These are phyloP conservation scores for Triangularia setosa DNA, from an alignment of 2,329 filamentous ascomycete species.

Conservation along the genomic window DNA sequence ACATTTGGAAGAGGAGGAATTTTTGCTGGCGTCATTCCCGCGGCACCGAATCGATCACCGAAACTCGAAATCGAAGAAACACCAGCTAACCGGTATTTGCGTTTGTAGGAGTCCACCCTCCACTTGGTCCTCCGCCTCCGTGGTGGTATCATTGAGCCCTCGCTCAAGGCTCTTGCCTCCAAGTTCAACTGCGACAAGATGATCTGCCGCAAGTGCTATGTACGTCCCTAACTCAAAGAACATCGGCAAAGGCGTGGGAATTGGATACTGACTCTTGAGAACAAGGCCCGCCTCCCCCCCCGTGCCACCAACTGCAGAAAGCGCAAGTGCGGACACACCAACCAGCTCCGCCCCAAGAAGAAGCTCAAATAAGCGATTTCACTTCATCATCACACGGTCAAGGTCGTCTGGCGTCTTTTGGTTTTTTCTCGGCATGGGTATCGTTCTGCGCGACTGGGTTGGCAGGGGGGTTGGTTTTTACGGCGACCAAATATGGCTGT, in stretches of 20 bases:
- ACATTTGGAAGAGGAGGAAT: conserved; percentile 8
- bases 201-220: conserved; percentile 99
- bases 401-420: conserved; percentile 37
- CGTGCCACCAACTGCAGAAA: conserved; percentile 99
- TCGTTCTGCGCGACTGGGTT: conserved; percentile 24
- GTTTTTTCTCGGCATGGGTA: conserved; percentile 29
- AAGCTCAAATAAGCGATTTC: conserved; percentile 84
- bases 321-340: conserved; percentile 99
- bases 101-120: conserved; percentile 83
- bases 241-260: too few relatives aligned
- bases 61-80: not conserved
- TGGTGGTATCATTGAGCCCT: conserved; percentile 99
- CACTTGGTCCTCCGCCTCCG: conserved; percentile 98
- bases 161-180: conserved; percentile 94
- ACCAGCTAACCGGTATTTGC: conserved; percentile 15
- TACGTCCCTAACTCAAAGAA: too few relatives aligned
- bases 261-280: not conserved
- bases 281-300: conserved; percentile 79
- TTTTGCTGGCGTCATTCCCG: not conserved
- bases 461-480: conserved; percentile 20
- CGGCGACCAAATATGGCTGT: conserved; percentile 23
- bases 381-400: conserved; percentile 20
- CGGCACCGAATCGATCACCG: conserved; percentile 7
- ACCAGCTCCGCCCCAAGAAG: conserved; percentile 99
- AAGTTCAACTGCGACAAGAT: conserved; percentile 99